These are phyloP conservation scores for Tuber umbilicatum DNA, from an alignment of 495 filamentous ascomycete genomes.

Conservation along the genomic window DNA sequence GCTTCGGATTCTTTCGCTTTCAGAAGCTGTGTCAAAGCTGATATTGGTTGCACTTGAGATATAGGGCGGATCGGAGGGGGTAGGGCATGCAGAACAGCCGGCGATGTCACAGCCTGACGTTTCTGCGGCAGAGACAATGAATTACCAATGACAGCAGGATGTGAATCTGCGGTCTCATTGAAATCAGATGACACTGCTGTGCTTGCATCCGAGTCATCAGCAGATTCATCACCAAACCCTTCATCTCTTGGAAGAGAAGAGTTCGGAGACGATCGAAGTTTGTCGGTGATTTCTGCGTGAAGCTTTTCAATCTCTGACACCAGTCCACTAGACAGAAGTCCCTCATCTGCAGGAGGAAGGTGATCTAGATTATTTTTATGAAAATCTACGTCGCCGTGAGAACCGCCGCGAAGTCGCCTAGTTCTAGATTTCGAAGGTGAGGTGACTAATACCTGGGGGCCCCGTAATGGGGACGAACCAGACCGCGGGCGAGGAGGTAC, in stretches of 20 bases:
- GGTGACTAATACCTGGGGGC: slow-evolving; percentile 53
- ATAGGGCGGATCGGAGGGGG: slow-evolving; percentile 80
- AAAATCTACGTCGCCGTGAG: slow-evolving; percentile 40
- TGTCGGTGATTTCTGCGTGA: slow-evolving; percentile 34
- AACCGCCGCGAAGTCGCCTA: slow-evolving; percentile 37
- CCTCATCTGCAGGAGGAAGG: slow-evolving; percentile 37
- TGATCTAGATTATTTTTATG: slow-evolving; percentile 33
- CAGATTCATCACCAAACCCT: slow-evolving; percentile 57
- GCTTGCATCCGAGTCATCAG: slow-evolving; percentile 55
- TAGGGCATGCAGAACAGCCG: slow-evolving; percentile 63
- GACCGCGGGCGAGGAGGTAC: slow-evolving; percentile 70
- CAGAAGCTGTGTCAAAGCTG: slow-evolving; percentile 55
- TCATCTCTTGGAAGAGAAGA: slow-evolving; percentile 35
- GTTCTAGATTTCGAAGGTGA: slow-evolving; percentile 45
- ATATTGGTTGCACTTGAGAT: slow-evolving; percentile 64
- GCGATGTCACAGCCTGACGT: slow-evolving; percentile 37
- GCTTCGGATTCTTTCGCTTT: slow-evolving; percentile 74
- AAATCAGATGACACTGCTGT: slow-evolving; percentile 64
- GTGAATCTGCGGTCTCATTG: slow-evolving; percentile 57
- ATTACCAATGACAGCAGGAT: slow-evolving; percentile 42
- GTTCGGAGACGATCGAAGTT: slow-evolving; percentile 37
- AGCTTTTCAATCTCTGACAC: slow-evolving; percentile 32
- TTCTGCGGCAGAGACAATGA: slow-evolving; percentile 42
- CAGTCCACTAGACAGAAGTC: slow-evolving; percentile 39
- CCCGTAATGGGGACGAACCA: slow-evolving; percentile 76